Percentiles rank a stretch among this genome's conserved stretches.
phyloP scores from a whole-genome alignment of 257 asterid species.

The Przewalskia tangutica region DNA sequence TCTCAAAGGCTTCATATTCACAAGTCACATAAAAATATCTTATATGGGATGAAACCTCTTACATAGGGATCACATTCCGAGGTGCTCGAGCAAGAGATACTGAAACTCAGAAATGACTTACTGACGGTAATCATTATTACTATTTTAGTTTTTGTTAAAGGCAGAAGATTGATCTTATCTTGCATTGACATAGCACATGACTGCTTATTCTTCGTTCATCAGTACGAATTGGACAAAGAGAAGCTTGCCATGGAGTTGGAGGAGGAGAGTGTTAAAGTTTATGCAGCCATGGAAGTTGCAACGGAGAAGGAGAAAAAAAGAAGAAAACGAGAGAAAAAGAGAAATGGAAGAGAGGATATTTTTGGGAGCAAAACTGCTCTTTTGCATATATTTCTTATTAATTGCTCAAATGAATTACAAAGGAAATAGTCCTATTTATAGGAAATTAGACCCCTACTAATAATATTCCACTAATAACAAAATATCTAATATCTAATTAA shows the following conservation, averaged over 20 bases:
- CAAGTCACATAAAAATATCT: neutral
- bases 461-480: too few species aligned
- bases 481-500: too few species aligned
- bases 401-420: too few species aligned
- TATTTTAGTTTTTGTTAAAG: neutral
- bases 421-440: too few species aligned
- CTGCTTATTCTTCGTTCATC: constrained; percentile 17
- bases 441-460: too few species aligned
- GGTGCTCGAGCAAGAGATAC: constrained; percentile 84
- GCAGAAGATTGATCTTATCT: neutral
- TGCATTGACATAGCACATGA: neutral
- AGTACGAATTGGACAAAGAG: constrained; percentile 82
- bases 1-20: neutral
- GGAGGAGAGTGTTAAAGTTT: too few species aligned
- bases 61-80: constrained; percentile 83
- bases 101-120: constrained; percentile 92
- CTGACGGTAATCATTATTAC: constrained; percentile 48
- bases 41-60: neutral
- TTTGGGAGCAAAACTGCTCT: too few species aligned
- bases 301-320: too few species aligned
- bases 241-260: constrained; percentile 84
- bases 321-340: too few species aligned
- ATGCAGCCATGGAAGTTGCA: too few species aligned
- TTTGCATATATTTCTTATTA: too few species aligned
- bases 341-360: too few species aligned